Evolutionary conservation across 2,329 filamentous ascomycete genomes (phyloP).

Genomic region (Rosellinia necatrix): DNA sequence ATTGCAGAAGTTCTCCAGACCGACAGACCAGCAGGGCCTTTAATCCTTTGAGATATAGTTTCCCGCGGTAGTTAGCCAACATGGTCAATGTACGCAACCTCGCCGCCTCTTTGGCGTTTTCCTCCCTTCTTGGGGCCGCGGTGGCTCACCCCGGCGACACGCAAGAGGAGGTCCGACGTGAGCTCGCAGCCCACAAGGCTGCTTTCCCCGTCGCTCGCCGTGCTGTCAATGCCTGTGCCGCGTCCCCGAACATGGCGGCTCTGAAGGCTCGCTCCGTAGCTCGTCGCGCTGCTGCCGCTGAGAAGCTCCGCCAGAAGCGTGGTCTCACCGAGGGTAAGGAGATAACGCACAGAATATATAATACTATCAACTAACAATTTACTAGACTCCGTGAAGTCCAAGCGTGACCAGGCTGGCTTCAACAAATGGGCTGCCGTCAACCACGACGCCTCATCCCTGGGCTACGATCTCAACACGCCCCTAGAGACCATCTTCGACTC

Average conservation of each 20-base stretch:
- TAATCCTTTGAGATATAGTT: conserved; percentile 22
- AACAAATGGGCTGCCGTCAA: conserved; percentile 33
- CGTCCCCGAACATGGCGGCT: conserved; percentile 42
- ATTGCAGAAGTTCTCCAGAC: neutral
- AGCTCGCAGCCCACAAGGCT: conserved; percentile 41
- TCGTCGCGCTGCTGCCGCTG: conserved; percentile 44
- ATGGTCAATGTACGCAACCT: conserved; percentile 38
- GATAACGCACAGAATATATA: neutral
- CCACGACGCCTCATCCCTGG: conserved; percentile 35
- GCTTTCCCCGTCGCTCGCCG: conserved; percentile 44
- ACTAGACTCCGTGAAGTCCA: conserved; percentile 35
- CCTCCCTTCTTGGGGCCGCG: conserved; percentile 30
- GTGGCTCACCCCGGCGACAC: conserved; percentile 48
- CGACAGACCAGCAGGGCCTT: conserved; percentile 17
- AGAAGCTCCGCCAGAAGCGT: conserved; percentile 45
- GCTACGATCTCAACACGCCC: conserved; percentile 44
- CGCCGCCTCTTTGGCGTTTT: conserved; percentile 34
- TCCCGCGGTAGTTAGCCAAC: conserved; percentile 9
- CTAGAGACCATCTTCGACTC: conserved; percentile 41
- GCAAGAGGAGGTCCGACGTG: conserved; percentile 36
- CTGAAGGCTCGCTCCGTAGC: conserved; percentile 45
- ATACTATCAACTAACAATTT: no score
- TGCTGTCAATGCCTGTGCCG: conserved; percentile 44
- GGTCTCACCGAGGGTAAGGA: conserved; percentile 34
- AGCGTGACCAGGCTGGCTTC: conserved; percentile 37